These are phyloP conservation scores for Diddensiella caesifluorescens DNA, from an alignment of 805 yeast species.

Conservation along the genomic window DNA sequence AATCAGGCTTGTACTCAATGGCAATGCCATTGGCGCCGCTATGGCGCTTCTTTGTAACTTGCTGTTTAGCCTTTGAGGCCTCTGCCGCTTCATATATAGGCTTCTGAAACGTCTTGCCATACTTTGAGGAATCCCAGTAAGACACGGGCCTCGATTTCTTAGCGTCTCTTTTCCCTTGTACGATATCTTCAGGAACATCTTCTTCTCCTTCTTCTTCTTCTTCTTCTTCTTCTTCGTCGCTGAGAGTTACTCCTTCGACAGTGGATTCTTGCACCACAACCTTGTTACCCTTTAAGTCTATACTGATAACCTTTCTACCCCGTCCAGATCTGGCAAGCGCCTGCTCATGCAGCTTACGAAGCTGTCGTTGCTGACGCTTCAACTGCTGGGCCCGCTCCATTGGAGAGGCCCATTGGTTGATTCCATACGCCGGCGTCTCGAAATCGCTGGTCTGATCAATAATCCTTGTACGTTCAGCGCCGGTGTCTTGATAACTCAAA, in stretches of 20 bases:
- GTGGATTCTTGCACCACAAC: conserved; percentile 36
- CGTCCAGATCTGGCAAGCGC: conserved; percentile 62
- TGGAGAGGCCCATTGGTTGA: conserved; percentile 75
- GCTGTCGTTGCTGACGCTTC: conserved; percentile 75
- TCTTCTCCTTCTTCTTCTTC: conserved; percentile 17
- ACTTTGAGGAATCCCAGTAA: conserved; percentile 17
- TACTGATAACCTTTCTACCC: conserved; percentile 67
- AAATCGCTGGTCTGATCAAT: conserved; percentile 91
- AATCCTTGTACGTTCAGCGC: conserved; percentile 84
- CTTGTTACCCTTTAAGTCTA: conserved; percentile 76
- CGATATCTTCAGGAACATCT: not conserved
- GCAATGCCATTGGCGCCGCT: not conserved
- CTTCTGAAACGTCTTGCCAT: conserved; percentile 19
- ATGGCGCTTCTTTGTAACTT: not conserved
- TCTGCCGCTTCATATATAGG: conserved; percentile 7
- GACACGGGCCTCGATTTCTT: conserved; percentile 10
- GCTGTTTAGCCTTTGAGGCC: conserved; percentile 5
- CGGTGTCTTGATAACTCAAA: conserved; percentile 74
- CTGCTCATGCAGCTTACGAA: conserved; percentile 56
- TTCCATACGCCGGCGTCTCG: conserved; percentile 52
- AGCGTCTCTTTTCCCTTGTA: conserved; percentile 4
- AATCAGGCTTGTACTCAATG: too few relatives aligned
- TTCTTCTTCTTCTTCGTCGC: conserved; percentile 15
- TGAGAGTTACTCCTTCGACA: conserved; percentile 9
- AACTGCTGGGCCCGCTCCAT: conserved; percentile 82